Percentiles rank a stretch among this genome's conserved stretches.
phyloP scores from a whole-genome alignment of 495 filamentous ascomycete species.

The Cladorrhinum samala region DNA sequence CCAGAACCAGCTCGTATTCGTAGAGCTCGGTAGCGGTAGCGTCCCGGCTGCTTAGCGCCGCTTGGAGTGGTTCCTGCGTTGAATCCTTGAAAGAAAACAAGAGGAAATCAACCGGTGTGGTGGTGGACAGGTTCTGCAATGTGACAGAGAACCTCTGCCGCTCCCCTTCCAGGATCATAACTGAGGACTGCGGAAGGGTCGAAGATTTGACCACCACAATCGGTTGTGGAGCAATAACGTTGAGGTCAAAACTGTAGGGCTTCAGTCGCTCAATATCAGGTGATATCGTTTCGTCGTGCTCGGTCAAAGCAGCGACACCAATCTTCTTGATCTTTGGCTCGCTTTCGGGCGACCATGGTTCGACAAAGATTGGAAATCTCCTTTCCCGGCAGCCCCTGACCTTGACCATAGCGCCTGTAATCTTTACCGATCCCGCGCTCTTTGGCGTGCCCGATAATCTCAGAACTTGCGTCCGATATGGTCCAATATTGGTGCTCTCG shows the following conservation, averaged over 20 bases:
- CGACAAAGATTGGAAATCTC: slow-evolving; percentile 74
- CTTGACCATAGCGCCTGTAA: slow-evolving; percentile 74
- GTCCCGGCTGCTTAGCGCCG: slow-evolving; percentile 67
- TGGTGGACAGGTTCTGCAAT: slow-evolving; percentile 65
- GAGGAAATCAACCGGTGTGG: slow-evolving; percentile 71
- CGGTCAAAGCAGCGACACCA: slow-evolving; percentile 56
- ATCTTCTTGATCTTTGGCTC: slow-evolving; percentile 70
- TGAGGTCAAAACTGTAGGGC: slow-evolving; percentile 50
- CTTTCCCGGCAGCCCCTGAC: slow-evolving; percentile 74
- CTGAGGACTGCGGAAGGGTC: slow-evolving; percentile 74
- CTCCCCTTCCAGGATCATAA: slow-evolving; percentile 91
- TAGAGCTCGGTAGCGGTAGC: slow-evolving; percentile 71
- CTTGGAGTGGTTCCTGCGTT: slow-evolving; percentile 66
- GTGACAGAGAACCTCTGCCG: slow-evolving; percentile 69
- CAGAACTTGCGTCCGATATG: slow-evolving; percentile 74
- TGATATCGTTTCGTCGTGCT: slow-evolving; percentile 26
- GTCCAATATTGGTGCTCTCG: slow-evolving; percentile 63
- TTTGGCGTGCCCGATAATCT: slow-evolving; percentile 63
- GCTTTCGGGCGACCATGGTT: slow-evolving; percentile 65
- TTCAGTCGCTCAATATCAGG: slow-evolving; percentile 32
- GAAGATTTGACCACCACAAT: slow-evolving; percentile 66
- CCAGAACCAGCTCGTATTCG: slow-evolving; percentile 73
- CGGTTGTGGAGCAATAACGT: slow-evolving; percentile 73
- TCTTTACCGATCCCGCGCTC: slow-evolving; percentile 57
- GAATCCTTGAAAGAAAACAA: slow-evolving; percentile 88